Conservation (phyloP, 108 stramenopile species). For the Pinguiococcus pyrenoidosus region DNA sequence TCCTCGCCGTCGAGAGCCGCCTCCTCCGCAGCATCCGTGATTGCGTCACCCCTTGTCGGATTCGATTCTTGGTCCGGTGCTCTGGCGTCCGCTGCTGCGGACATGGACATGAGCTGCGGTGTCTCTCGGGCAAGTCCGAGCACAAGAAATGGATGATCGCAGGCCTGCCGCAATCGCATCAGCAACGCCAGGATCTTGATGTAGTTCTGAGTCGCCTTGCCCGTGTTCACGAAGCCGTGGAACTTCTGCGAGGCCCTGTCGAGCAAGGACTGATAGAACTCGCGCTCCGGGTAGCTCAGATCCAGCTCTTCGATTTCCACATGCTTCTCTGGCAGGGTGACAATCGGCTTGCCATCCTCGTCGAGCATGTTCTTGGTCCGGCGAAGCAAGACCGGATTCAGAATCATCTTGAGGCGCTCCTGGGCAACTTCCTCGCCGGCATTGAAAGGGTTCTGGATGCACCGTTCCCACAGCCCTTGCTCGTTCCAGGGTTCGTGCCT, state of each 20-base stretch:
- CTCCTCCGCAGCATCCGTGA: background rate
- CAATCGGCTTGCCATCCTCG: constrained; percentile 12
- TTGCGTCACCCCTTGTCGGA: background rate
- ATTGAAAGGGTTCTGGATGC: constrained; percentile 8
- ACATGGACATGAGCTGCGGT: background rate
- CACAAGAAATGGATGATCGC: constrained; percentile 25
- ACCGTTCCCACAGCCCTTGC: constrained; percentile 15
- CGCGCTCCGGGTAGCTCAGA: constrained; percentile 14
- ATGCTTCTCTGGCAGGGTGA: constrained; percentile 20
- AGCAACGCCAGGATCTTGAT: constrained; percentile 13
- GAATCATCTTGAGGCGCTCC: constrained; percentile 2
- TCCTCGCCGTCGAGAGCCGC: no score
- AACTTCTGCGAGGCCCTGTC: constrained; percentile 12
- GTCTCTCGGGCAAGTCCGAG: background rate
- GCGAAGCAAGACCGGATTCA: constrained; percentile 13
- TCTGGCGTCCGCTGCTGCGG: background rate
- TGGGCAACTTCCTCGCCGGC: background rate
- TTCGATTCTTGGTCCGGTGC: background rate
- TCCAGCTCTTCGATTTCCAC: constrained; percentile 19
- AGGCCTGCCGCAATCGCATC: constrained; percentile 20
- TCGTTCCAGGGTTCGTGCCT: constrained; percentile 35
- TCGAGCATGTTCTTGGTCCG: constrained; percentile 12
- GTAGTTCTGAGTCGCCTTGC: constrained; percentile 2
- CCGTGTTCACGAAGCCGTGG: constrained; percentile 5
- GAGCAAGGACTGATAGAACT: constrained; percentile 28